These are phyloP conservation scores for Chlamydomonas urium DNA, from an alignment of 139 green algal genomes.

Conservation along the genomic window DNA sequence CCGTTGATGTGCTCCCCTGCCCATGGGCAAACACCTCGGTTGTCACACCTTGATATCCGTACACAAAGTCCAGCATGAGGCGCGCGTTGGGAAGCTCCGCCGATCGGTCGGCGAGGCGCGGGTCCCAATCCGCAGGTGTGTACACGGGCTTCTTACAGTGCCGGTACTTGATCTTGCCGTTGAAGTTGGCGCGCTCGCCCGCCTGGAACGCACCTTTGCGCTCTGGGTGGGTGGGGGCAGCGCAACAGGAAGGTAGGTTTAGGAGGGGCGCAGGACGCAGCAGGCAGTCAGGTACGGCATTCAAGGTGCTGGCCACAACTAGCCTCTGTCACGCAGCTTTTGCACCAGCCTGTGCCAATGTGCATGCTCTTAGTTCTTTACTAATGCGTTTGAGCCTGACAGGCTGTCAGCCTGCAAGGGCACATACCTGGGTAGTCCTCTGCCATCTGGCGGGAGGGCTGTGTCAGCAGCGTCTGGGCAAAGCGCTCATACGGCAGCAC, in stretches of 20 bases:
- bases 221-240: constrained; percentile 34
- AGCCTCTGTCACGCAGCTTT: too few relatives aligned
- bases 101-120: constrained; percentile 49
- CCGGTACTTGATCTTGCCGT: constrained; percentile 68
- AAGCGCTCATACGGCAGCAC: constrained; percentile 54
- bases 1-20: too few relatives aligned
- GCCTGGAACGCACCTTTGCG: constrained; percentile 52
- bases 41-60: constrained; percentile 68
- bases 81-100: constrained; percentile 57
- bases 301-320: too few relatives aligned
- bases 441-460: constrained; percentile 45
- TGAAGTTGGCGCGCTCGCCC: constrained; percentile 44
- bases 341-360: background rate
- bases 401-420: too few relatives aligned
- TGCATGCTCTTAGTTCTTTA: background rate
- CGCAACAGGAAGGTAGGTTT: too few relatives aligned
- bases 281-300: background rate
- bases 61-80: constrained; percentile 66
- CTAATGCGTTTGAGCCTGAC: too few relatives aligned
- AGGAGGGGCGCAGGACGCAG: background rate
- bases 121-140: constrained; percentile 57
- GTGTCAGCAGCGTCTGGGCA: constrained; percentile 43
- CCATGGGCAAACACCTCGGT: too few relatives aligned
- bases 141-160: constrained; percentile 67
- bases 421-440: constrained; percentile 47